Conservation (phyloP, 495 filamentous ascomycete genomes). For the Penicillium malachiteum region DNA sequence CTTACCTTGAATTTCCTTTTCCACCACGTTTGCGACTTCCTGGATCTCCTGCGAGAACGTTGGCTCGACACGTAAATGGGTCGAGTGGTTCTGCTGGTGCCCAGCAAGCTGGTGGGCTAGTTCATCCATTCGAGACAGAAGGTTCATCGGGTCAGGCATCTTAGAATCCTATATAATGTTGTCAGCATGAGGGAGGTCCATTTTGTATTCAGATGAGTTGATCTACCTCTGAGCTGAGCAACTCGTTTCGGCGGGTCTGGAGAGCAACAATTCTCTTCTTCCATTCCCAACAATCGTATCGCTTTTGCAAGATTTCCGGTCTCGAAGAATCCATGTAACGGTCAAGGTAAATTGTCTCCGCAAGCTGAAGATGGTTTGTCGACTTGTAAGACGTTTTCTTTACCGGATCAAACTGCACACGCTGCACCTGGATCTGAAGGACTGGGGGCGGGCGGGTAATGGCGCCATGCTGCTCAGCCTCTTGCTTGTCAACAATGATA, state of each 20-base stretch:
- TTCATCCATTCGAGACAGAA: too few relatives aligned
- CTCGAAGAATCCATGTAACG: constrained; percentile 75
- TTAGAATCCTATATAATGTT: too few relatives aligned
- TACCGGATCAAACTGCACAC: constrained; percentile 66
- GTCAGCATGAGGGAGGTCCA: not conserved
- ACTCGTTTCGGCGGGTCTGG: constrained; percentile 45
- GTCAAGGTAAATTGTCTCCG: constrained; percentile 80
- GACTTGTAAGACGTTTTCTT: constrained; percentile 68
- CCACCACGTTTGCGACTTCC: constrained; percentile 21
- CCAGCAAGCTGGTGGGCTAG: too few relatives aligned
- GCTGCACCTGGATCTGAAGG: constrained; percentile 83
- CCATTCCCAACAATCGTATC: constrained; percentile 71
- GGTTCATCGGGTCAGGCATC: too few relatives aligned
- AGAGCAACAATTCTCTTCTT: constrained; percentile 61
- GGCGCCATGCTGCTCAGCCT: constrained; percentile 68
- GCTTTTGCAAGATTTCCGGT: constrained; percentile 56
- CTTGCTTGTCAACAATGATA: constrained; percentile 61
- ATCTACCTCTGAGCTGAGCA: constrained; percentile 48
- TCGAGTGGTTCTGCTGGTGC: too few relatives aligned
- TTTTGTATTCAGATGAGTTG: not conserved
- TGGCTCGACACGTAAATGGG: too few relatives aligned
- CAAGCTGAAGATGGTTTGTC: constrained; percentile 70
- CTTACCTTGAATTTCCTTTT: not conserved
- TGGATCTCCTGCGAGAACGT: not conserved
- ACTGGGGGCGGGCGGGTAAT: constrained; percentile 79